Evolutionary conservation across 1,284 basidiomycete species (phyloP).

Genomic region (Naganishia albida): DNA sequence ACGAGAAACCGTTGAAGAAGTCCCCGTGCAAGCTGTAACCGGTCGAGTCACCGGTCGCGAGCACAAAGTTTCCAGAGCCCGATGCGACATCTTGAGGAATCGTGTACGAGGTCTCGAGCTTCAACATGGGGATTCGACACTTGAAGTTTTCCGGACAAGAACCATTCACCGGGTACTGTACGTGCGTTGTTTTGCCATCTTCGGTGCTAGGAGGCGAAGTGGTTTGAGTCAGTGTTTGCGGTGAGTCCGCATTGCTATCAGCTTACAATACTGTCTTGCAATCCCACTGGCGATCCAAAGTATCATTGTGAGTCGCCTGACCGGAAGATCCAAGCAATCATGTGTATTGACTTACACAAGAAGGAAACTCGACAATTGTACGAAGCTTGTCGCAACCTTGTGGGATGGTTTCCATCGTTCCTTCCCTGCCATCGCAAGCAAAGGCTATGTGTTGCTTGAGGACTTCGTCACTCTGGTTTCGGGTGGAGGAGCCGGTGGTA

Average conservation of each 20-base stretch:
- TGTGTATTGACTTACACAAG: constrained; percentile 13
- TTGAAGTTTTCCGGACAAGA: background rate
- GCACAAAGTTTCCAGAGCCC: constrained; percentile 14
- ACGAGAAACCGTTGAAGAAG: constrained; percentile 29
- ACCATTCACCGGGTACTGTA: constrained; percentile 8
- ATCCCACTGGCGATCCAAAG: constrained; percentile 7
- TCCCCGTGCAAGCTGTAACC: constrained; percentile 31
- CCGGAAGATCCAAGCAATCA: background rate
- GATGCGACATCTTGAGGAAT: constrained; percentile 2
- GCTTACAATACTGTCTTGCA: constrained; percentile 15
- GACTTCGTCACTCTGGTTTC: background rate
- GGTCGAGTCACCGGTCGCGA: constrained; percentile 27
- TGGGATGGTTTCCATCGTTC: constrained; percentile 8
- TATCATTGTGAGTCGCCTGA: background rate
- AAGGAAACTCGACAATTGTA: constrained; percentile 16
- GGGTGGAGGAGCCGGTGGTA: constrained; percentile 4
- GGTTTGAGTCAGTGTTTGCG: background rate
- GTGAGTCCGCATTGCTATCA: background rate
- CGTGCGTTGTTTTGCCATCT: constrained; percentile 14
- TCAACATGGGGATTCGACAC: constrained; percentile 21
- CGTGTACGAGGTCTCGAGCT: constrained; percentile 5
- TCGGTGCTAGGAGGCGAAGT: constrained; percentile 1
- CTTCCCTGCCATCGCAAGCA: background rate
- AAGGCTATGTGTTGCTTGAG: constrained; percentile 16
- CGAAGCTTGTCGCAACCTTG: constrained; percentile 16